phyloP scores from a whole-genome alignment of 2,329 filamentous ascomycete species.

The Parascedosporium putredinis region DNA sequence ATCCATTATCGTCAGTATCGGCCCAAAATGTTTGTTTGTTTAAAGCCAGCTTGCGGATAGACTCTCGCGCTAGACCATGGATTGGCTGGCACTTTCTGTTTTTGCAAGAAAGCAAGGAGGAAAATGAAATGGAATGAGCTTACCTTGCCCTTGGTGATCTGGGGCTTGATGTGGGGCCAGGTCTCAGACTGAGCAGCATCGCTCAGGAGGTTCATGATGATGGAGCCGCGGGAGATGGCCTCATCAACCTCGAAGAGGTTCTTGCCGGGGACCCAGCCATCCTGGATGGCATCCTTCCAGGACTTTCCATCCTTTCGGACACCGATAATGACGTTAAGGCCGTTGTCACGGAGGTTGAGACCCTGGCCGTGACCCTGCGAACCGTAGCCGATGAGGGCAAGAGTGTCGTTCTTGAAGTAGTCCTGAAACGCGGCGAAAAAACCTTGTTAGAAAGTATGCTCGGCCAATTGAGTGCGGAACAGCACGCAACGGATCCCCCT shows the following conservation, averaged over 20 bases:
- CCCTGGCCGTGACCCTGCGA: conserved; percentile 98
- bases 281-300: conserved; percentile 94
- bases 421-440: too few species aligned
- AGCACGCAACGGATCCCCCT: too few species aligned
- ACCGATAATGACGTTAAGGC: conserved; percentile 96
- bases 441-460: too few species aligned
- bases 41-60: too few species aligned
- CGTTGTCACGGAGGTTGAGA: conserved; percentile 99
- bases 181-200: conserved; percentile 98
- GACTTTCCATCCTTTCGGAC: conserved; percentile 97
- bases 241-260: conserved; percentile 98
- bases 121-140: conserved; percentile 16
- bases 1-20: neutral
- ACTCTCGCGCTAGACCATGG: too few species aligned
- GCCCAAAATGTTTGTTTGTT: too few species aligned
- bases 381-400: conserved; percentile 96
- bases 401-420: conserved; percentile 99
- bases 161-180: conserved; percentile 96
- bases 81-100: too few species aligned
- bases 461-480: too few species aligned
- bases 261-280: conserved; percentile 97
- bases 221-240: conserved; percentile 85
- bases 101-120: neutral
- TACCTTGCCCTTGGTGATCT: conserved; percentile 97
- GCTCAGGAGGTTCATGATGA: conserved; percentile 98